Percentiles rank a stretch among this genome's conserved stretches.
These are phyloP conservation scores for Ambispora gerdemannii DNA, from an alignment of 192 early-diverging fungal species.

Conservation along the genomic window DNA sequence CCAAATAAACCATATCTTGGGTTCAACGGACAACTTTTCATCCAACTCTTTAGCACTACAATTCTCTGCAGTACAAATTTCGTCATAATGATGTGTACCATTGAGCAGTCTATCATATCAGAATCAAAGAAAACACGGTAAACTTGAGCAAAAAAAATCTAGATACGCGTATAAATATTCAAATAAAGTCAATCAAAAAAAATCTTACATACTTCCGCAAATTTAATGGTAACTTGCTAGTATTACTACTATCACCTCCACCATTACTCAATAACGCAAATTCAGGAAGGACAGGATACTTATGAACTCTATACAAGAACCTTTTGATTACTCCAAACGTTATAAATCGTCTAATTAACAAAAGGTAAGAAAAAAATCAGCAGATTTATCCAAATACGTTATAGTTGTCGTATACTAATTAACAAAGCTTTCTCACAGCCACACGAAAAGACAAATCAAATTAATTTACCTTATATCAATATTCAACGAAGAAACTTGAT, in stretches of 20 bases:
- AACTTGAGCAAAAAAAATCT: neutral
- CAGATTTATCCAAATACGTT: no score
- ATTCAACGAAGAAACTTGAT: slow-evolving; percentile 58
- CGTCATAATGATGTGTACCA: slow-evolving; percentile 71
- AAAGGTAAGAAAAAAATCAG: neutral
- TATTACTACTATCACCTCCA: neutral
- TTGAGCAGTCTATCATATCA: slow-evolving; percentile 45
- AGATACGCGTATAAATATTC: neutral
- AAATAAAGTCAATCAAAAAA: neutral
- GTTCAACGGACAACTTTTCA: slow-evolving; percentile 42
- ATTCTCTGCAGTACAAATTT: slow-evolving; percentile 67
- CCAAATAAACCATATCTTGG: slow-evolving; percentile 52
- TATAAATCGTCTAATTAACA: slow-evolving; percentile 78
- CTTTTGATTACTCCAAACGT: slow-evolving; percentile 86
- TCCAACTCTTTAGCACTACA: slow-evolving; percentile 61
- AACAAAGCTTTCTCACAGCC: no score
- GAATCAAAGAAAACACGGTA: neutral
- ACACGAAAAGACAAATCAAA: no score
- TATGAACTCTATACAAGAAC: slow-evolving; percentile 84
- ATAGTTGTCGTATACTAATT: no score
- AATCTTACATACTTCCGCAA: neutral
- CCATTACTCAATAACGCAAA: slow-evolving; percentile 1
- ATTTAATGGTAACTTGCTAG: neutral
- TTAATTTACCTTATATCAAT: slow-evolving; percentile 82
- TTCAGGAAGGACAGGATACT: slow-evolving; percentile 69